Percentiles rank a stretch among this genome's conserved stretches.
These are phyloP conservation scores for Microbotryum silenes-acaulis DNA, from an alignment of 1,284 basidiomycete genomes.

Conservation along the genomic window DNA sequence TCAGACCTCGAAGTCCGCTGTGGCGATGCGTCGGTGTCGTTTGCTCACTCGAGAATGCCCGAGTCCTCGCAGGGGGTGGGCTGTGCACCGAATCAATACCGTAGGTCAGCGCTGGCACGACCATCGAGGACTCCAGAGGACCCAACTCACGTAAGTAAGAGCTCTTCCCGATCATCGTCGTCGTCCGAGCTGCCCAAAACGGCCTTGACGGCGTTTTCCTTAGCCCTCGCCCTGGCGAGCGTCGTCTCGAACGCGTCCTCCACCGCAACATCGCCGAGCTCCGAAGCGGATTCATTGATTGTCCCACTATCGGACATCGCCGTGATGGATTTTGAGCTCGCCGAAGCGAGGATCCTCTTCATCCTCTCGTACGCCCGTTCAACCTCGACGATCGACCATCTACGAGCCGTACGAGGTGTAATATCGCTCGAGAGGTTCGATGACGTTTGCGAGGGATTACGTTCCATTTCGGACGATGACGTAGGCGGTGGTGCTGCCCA, in stretches of 20 bases:
- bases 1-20: not conserved
- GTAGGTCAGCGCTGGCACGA: too few species aligned
- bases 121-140: too few species aligned
- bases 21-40: not conserved
- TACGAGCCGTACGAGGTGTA: constrained; percentile 20
- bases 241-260: constrained; percentile 9
- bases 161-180: not conserved
- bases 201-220: too few species aligned
- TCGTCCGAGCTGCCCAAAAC: constrained; percentile 3
- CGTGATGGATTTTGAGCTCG: constrained; percentile 1
- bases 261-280: not conserved
- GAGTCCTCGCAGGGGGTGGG: too few species aligned
- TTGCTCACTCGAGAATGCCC: not conserved
- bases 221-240: not conserved
- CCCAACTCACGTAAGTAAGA: too few species aligned
- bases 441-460: too few species aligned
- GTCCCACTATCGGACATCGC: not conserved
- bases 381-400: constrained; percentile 26
- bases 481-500: too few species aligned
- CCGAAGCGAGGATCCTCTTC: constrained; percentile 17
- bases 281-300: not conserved
- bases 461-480: too few species aligned
- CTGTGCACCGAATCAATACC: too few species aligned
- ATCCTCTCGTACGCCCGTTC: constrained; percentile 26
- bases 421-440: not conserved